Evolutionary conservation across 1,284 basidiomycete species (phyloP), one percentile per base, ranked within the genome.

Genomic region (Serendipita sp.): DNA sequence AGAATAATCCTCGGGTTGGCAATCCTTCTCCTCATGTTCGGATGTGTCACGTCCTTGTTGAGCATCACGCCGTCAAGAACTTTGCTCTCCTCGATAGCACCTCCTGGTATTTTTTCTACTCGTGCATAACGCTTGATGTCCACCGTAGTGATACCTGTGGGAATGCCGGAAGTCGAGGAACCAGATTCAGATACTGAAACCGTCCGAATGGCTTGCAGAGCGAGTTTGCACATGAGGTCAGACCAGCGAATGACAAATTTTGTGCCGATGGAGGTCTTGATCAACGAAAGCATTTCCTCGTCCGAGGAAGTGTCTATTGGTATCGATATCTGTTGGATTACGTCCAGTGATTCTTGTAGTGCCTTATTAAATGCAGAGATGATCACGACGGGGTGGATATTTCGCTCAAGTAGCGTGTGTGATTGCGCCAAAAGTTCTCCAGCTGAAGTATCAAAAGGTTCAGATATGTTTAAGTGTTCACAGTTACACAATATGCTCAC

Each of bases 361-460:
- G 95, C 95, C 70, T 91, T 89, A 78, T 96, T 96, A 79, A 95
- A 97, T 0, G 95, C 94, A 12, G 90, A 89, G 75, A 99, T 99
- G 78, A 99, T 98, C 67, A 98, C 93, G 66, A 99, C 95, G 2
- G 94, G 96, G 75, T 99, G 95, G 69, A 98, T 95, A 76, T 93
- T 90, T 68, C 94, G 86, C 74, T 98, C 92, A 43, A 99, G 85
- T 68, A 95, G 87, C 10, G 91, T 82, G 2, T 97, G 78, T 0
- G 93, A 94, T 71, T 96, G 92, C 0, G 93, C 94, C n/a, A 98
- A 86, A 66, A 98, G 96, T 74, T 98, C 94, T n/a, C 94, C 94
- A 60, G 94, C 95, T 93, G 30, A 34, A 26, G 32, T 41, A 22
- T 61, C 61, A 32, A 65, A 64, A 50, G 45, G 12, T 10, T 22